phyloP scores from a whole-genome alignment of 805 yeast species.

The Lipomyces sp. region DNA sequence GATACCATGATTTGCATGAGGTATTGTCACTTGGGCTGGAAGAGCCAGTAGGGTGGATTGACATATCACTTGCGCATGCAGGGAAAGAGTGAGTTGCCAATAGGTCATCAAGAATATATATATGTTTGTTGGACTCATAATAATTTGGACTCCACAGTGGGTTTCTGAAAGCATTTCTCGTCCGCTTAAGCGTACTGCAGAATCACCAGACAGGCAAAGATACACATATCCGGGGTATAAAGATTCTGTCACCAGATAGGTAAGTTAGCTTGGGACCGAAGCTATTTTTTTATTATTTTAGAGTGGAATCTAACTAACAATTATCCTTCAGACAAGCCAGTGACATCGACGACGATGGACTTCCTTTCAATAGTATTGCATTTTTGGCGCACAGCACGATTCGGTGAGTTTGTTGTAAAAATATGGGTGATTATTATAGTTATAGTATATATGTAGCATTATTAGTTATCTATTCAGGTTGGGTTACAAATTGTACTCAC shows the following conservation, averaged over 20 bases:
- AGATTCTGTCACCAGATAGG: conserved; percentile 56
- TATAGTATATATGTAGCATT: background rate
- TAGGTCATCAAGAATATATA: background rate
- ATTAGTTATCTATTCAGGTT: background rate
- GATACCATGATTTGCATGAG: conserved; percentile 74
- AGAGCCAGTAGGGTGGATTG: conserved; percentile 81
- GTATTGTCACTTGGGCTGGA: conserved; percentile 63
- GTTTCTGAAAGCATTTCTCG: conserved; percentile 66
- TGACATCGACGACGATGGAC: conserved; percentile 34
- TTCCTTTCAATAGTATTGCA: conserved; percentile 42
- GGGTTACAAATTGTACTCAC: background rate
- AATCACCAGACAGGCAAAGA: conserved; percentile 98
- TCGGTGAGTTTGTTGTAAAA: conserved; percentile 24
- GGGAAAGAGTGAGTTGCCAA: conserved; percentile 49
- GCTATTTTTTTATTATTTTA: no score
- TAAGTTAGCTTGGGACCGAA: conserved; percentile 34
- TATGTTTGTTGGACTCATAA: background rate
- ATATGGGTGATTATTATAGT: no score
- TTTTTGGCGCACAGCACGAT: conserved; percentile 42
- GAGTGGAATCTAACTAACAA: background rate
- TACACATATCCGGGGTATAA: conserved; percentile 80
- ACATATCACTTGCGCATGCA: conserved; percentile 61
- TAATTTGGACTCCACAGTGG: conserved; percentile 43
- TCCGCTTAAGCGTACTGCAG: conserved; percentile 64
- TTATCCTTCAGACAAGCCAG: background rate